Evolutionary conservation across 2,329 filamentous ascomycete species (phyloP).

Genomic region (Coniochaeta pulveracea): DNA sequence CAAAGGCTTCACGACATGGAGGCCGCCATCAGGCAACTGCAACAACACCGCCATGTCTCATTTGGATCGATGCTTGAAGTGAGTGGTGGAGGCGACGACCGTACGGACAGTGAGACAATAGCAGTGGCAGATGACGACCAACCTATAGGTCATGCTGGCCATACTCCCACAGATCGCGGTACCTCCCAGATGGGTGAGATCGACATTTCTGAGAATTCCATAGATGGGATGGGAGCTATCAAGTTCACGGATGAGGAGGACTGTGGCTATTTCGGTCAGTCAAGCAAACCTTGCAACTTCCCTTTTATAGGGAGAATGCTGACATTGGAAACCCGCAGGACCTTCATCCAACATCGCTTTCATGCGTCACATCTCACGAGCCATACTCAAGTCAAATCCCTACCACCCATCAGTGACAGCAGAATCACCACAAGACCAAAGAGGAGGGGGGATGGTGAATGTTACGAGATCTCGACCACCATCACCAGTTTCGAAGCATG

Average conservation of each 20-base stretch:
- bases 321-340: constrained; percentile 5
- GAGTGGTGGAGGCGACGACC: neutral
- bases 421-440: neutral
- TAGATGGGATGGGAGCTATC: constrained; percentile 13
- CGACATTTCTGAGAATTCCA: constrained; percentile 13
- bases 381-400: constrained; percentile 7
- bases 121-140: neutral
- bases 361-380: constrained; percentile 10
- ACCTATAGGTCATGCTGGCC: neutral
- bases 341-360: constrained; percentile 16
- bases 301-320: neutral
- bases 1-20: constrained; percentile 6
- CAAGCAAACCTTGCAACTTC: neutral
- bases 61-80: too few species aligned
- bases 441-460: neutral
- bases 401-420: neutral
- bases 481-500: too few species aligned
- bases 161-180: too few species aligned
- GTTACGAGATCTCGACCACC: neutral
- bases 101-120: neutral
- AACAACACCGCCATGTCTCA: too few species aligned
- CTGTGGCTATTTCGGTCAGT: constrained; percentile 12
- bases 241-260: constrained; percentile 12
- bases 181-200: constrained; percentile 21
- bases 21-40: neutral